Base-by-base conservation (phyloP, 352 stramenopile genomes). In the Phytophthora cactorum region DNA sequence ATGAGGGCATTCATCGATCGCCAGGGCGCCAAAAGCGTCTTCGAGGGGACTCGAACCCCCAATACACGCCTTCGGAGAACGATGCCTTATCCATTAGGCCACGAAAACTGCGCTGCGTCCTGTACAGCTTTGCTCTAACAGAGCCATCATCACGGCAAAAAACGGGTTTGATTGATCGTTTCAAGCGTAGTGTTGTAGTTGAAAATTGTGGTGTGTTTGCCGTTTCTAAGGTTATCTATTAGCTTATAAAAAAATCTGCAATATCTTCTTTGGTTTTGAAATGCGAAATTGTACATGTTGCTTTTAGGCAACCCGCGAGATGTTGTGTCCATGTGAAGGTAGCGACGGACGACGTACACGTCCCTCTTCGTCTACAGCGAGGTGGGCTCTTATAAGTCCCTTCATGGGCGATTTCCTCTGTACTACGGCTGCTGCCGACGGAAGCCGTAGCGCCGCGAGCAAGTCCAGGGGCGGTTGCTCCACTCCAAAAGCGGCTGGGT, bases 361-460 rank as follows among this genome's bases (percentile, higher is more conserved):
- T 9, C 31, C 53, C 17, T 77, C 61, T 29, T 53, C 68, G 25
- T 68, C 52, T 44, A 51, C 49, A 36, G 60, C 45, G 9, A 64
- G 36, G 15, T 27, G 56, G 10, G 27, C 6, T 62, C 59, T 59
- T 53, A 59, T 52, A 11, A 9, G 14, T n/a, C 28, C 27, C 28
- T 68, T 68, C 34, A 56, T 53, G 22, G 27, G 32, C 0, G 62
- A 58, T 60, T 66, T 52, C 17, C 15, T 58, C 44, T 60, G 58
- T 64, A 62, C 62, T n/a, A 75, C 32, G 11, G 53, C 41, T 25
- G 46, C 27, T 44, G 57, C 52, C 2, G 66, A 68, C 4, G 74
- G 56, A 28, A 79, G 71, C 47, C 51, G 60, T 45, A 82, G 43
- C 38, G 74, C 74, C 25, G 74, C 47, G 32, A 77, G 44, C 38